Evolutionary conservation across 2,329 filamentous ascomycete species (phyloP).

Genomic region (Didymella pinodella): DNA sequence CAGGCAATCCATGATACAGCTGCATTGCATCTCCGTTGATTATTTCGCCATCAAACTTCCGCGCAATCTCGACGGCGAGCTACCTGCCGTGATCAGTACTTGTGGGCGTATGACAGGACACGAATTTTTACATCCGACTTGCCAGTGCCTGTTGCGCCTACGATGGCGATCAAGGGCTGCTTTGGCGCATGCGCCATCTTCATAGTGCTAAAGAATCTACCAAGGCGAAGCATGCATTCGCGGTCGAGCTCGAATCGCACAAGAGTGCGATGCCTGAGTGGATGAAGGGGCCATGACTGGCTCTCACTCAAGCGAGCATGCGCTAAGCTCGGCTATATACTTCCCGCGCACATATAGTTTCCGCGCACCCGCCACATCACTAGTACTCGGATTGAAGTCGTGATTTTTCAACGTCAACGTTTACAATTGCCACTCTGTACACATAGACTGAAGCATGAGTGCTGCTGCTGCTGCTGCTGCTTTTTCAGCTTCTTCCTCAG

Average conservation of each 20-base stretch:
- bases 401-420: no score
- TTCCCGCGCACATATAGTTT: no score
- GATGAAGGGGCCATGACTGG: slow-evolving; percentile 8
- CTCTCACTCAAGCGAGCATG: slow-evolving; percentile 8
- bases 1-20: slow-evolving; percentile 87
- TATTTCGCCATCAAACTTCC: slow-evolving; percentile 85
- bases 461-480: no score
- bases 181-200: slow-evolving; percentile 39
- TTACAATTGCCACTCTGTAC: no score
- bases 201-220: slow-evolving; percentile 26
- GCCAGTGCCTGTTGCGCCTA: slow-evolving; percentile 91
- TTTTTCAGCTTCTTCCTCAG: no score
- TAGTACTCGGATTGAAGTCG: no score
- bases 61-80: slow-evolving; percentile 89
- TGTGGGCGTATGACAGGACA: neutral
- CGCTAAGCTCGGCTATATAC: no score
- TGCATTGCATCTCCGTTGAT: slow-evolving; percentile 99
- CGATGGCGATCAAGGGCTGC: slow-evolving; percentile 75
- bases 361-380: no score
- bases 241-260: slow-evolving; percentile 1
- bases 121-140: slow-evolving; percentile 77
- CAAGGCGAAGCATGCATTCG: slow-evolving; percentile 38
- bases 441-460: no score
- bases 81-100: slow-evolving; percentile 57
- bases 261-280: slow-evolving; percentile 3